phyloP scores from a whole-genome alignment of 441 rosid genomes.

The Erodium moschatum region DNA sequence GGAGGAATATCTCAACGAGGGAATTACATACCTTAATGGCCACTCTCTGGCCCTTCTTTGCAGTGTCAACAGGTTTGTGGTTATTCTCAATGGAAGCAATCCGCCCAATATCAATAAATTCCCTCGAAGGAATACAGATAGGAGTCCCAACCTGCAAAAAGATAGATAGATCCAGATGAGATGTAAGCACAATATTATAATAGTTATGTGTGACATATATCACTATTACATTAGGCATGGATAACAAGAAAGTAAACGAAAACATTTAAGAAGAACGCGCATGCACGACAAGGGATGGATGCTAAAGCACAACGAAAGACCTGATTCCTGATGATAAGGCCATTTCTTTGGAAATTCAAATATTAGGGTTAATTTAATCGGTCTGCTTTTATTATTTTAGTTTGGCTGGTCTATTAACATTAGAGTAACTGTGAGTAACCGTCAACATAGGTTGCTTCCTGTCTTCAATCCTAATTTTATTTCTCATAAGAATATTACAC shows the following conservation, averaged over 20 bases:
- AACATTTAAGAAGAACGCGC: neutral
- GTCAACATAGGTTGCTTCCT: neutral
- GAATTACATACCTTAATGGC: conserved; percentile 65
- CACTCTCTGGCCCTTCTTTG: conserved; percentile 75
- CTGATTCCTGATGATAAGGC: neutral
- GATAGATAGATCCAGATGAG: neutral
- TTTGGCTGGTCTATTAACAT: neutral
- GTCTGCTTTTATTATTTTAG: neutral
- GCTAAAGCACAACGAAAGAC: neutral
- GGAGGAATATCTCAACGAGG: neutral
- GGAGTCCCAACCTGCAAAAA: conserved; percentile 75
- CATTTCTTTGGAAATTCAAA: neutral
- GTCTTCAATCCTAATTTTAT: neutral
- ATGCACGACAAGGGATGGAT: neutral
- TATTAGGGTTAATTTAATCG: neutral
- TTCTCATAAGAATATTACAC: neutral
- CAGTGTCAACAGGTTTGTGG: conserved; percentile 68
- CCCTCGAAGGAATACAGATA: conserved; percentile 71
- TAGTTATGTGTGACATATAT: neutral
- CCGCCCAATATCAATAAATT: conserved; percentile 76
- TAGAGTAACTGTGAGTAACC: neutral
- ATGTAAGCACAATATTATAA: neutral
- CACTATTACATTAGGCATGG: neutral
- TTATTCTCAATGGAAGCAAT: conserved; percentile 77
- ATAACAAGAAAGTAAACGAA: neutral